Percentiles rank a stretch among this genome's conserved stretches.
These are phyloP conservation scores for Pulveroboletus sp. DNA, from an alignment of 768 basidiomycete species.

Conservation along the genomic window DNA sequence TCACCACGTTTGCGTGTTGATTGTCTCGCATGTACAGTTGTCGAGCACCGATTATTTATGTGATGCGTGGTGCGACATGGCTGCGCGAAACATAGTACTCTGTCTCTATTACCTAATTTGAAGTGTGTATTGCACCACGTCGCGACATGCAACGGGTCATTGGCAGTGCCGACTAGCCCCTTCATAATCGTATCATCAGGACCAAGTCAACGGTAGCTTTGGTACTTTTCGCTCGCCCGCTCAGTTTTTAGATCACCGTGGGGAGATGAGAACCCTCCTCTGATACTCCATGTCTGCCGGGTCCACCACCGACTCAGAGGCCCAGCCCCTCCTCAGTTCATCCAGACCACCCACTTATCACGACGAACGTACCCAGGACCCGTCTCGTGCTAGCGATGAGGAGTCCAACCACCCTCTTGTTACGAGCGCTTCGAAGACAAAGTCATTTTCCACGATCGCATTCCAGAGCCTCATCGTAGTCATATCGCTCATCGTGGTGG, in stretches of 20 bases:
- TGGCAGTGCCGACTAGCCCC: no score
- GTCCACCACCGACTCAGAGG: constrained; percentile 9
- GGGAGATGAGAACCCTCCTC: constrained; percentile 3
- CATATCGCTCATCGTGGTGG: constrained; percentile 37
- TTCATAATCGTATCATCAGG: no score
- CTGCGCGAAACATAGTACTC: no score
- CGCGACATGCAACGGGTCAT: no score
- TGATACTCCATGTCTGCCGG: constrained; percentile 18
- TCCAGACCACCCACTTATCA: constrained; percentile 16
- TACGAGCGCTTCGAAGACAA: constrained; percentile 3
- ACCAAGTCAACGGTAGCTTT: no score
- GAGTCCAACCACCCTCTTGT: constrained; percentile 7
- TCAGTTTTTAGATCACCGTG: neutral
- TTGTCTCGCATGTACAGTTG: neutral
- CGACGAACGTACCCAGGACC: neutral
- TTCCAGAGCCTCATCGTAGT: constrained; percentile 35
- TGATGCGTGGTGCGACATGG: no score
- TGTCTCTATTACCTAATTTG: no score
- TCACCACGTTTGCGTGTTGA: neutral
- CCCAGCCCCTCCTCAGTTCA: constrained; percentile 22
- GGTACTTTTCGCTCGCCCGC: no score
- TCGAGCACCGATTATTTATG: no score
- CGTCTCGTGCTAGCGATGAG: constrained; percentile 13
- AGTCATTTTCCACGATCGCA: constrained; percentile 9
- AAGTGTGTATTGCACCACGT: no score